These are phyloP conservation scores for Creolimax fragrantissima DNA, from an alignment of 78 protist species.

Conservation along the genomic window DNA sequence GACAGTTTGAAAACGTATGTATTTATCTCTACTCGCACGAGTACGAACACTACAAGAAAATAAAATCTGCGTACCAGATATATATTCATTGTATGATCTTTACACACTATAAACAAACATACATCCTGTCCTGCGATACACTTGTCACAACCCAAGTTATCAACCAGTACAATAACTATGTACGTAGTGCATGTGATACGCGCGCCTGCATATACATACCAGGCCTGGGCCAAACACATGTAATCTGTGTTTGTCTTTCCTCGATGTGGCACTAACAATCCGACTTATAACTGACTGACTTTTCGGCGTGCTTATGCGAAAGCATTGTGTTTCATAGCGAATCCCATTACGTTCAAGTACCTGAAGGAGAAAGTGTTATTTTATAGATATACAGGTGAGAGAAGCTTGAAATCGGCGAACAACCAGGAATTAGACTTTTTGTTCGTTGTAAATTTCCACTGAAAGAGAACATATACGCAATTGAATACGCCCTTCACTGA, in stretches of 20 bases:
- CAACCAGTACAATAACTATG: too few species aligned
- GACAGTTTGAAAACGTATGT: too few species aligned
- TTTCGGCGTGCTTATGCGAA: neutral
- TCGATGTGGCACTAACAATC: neutral
- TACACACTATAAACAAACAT: too few species aligned
- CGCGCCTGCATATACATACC: too few species aligned
- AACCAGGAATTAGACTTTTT: neutral
- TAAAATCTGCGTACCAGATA: too few species aligned
- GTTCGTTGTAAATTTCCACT: neutral
- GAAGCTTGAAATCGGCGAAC: neutral
- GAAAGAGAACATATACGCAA: neutral
- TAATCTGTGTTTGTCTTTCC: neutral
- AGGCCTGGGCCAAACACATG: neutral
- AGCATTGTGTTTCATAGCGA: neutral
- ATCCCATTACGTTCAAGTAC: neutral
- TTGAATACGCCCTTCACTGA: neutral
- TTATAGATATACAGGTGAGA: neutral
- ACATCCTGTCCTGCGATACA: too few species aligned
- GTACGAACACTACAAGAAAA: too few species aligned
- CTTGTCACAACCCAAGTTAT: too few species aligned
- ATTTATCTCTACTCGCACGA: too few species aligned
- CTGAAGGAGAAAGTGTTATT: neutral
- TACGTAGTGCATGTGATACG: too few species aligned
- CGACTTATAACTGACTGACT: neutral
- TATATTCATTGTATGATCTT: too few species aligned